Percentiles rank a stretch among this genome's conserved stretches.
Conservation (phyloP, 805 yeast genomes). For the Saturnispora quitensis region DNA sequence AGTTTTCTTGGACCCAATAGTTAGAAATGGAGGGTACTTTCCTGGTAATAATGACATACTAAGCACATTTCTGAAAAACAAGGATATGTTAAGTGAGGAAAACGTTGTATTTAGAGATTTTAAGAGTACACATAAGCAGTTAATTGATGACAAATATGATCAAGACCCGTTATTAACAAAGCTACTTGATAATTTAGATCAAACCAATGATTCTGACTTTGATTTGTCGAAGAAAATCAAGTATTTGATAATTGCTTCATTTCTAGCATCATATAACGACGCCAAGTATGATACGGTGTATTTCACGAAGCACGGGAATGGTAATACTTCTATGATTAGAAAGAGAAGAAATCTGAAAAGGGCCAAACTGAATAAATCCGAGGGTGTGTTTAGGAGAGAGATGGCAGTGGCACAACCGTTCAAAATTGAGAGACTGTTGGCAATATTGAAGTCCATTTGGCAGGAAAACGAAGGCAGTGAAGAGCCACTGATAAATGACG, state of each 20-base stretch:
- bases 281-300: constrained; percentile 58
- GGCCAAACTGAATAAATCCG: constrained; percentile 21
- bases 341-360: constrained; percentile 23
- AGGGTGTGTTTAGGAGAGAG: constrained; percentile 47
- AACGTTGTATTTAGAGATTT: constrained; percentile 18
- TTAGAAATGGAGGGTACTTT: constrained; percentile 14
- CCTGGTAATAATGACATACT: constrained; percentile 22
- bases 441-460: constrained; percentile 67
- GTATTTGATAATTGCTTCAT: constrained; percentile 71
- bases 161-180: background rate
- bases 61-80: constrained; percentile 21
- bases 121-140: constrained; percentile 11
- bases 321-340: constrained; percentile 29
- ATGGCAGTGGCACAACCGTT: constrained; percentile 65
- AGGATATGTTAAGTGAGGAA: constrained; percentile 19
- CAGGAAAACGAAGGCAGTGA: constrained; percentile 30
- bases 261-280: constrained; percentile 70
- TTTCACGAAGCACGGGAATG: constrained; percentile 56
- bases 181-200: background rate
- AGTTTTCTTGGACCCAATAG: constrained; percentile 21
- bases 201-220: constrained; percentile 15
- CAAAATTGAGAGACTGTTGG: constrained; percentile 69
- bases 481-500: constrained; percentile 23
- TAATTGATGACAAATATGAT: constrained; percentile 7
- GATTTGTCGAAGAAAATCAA: constrained; percentile 56